Evolutionary conservation across 2,329 filamentous ascomycete genomes (phyloP).

Genomic region (Diaporthe batatas): DNA sequence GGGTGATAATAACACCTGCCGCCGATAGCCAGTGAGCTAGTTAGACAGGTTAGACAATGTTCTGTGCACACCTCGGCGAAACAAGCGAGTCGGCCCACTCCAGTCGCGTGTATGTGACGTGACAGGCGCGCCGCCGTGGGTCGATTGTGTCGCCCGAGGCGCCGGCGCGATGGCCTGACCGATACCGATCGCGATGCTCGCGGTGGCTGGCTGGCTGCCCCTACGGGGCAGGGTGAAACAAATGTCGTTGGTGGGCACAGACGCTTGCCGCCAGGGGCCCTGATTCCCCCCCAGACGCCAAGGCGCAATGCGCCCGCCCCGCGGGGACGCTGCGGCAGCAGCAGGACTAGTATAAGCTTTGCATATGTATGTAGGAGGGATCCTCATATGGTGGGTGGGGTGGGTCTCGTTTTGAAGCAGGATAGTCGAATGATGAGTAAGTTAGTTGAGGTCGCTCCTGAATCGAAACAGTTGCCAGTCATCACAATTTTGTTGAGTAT

Average conservation of each 20-base stretch:
- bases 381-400: too few species aligned
- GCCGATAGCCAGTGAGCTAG: not conserved
- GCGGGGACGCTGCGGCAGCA: not conserved
- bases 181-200: not conserved
- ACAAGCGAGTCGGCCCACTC: constrained; percentile 1
- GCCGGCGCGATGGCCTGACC: not conserved
- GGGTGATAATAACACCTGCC: not conserved
- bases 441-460: too few species aligned
- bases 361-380: too few species aligned
- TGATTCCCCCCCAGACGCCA: constrained; percentile 12
- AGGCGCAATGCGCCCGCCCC: not conserved
- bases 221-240: constrained; percentile 10
- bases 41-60: too few species aligned
- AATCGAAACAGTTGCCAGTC: too few species aligned
- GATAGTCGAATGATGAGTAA: too few species aligned
- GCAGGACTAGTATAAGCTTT: too few species aligned
- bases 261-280: not conserved
- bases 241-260: not conserved
- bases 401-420: too few species aligned
- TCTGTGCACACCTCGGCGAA: too few species aligned
- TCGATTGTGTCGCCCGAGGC: not conserved
- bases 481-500: too few species aligned
- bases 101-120: not conserved
- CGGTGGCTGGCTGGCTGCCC: too few species aligned
- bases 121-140: constrained; percentile 8